A percentile compares a stretch with the other conserved stretches of the same genome.
Conservation (phyloP, 2,329 filamentous ascomycete species). For the Sporothrix curviconia region DNA sequence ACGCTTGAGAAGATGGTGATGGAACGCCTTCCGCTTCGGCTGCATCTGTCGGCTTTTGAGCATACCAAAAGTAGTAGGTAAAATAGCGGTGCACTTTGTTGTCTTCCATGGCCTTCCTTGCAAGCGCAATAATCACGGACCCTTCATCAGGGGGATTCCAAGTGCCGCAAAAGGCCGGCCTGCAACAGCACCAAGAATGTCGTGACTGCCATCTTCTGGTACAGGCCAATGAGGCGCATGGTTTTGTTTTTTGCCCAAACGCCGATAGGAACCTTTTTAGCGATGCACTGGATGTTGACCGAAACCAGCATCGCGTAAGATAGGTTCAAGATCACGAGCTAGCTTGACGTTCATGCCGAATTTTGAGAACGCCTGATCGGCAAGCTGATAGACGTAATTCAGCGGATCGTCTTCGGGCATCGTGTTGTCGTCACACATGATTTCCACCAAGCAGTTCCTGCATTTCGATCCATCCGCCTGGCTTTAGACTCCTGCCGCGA, state of each 20-base stretch:
- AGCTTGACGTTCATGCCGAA: slow-evolving; percentile 33
- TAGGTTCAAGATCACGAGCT: slow-evolving; percentile 29
- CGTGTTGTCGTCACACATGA: slow-evolving; percentile 37
- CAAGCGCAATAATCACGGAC: slow-evolving; percentile 25
- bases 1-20: not conserved
- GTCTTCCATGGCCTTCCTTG: slow-evolving; percentile 31
- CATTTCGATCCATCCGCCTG: slow-evolving; percentile 45
- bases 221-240: slow-evolving; percentile 34
- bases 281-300: slow-evolving; percentile 32
- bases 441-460: slow-evolving; percentile 37
- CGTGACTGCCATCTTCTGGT: slow-evolving; percentile 34
- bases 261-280: slow-evolving; percentile 40
- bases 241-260: slow-evolving; percentile 37
- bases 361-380: slow-evolving; percentile 25
- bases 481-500: slow-evolving; percentile 30
- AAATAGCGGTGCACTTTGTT: slow-evolving; percentile 34
- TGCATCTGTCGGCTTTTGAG: slow-evolving; percentile 29
- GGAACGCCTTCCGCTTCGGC: not conserved
- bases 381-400: slow-evolving; percentile 25
- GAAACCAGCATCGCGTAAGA: slow-evolving; percentile 37
- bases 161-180: slow-evolving; percentile 37
- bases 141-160: slow-evolving; percentile 27
- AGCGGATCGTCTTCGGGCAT: slow-evolving; percentile 37
- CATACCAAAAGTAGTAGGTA: slow-evolving; percentile 34
- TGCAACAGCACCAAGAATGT: slow-evolving; percentile 33